These are phyloP conservation scores for Aristolochia californica DNA, from an alignment of 164 flowering plant species.

Conservation along the genomic window DNA sequence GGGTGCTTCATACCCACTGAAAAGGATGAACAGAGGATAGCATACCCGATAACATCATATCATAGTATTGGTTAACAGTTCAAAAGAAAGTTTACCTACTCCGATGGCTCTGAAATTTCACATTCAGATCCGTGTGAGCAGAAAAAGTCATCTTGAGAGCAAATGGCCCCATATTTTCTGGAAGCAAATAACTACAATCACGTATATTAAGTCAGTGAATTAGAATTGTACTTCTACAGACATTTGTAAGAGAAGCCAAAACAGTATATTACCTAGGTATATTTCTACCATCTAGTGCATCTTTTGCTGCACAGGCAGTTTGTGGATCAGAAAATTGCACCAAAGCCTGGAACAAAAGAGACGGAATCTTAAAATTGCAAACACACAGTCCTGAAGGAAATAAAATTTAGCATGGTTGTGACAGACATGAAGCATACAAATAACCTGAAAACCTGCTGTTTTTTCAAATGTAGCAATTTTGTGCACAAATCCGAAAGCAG, in stretches of 20 bases:
- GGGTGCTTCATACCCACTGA: too few relatives aligned
- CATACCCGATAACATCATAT: too few relatives aligned
- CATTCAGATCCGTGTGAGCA: constrained; percentile 86
- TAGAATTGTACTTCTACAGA: too few relatives aligned
- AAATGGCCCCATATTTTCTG: constrained; percentile 64
- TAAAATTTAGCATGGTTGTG: not conserved
- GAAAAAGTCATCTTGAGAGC: constrained; percentile 73
- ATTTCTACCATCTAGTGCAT: constrained; percentile 84
- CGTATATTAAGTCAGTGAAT: too few relatives aligned
- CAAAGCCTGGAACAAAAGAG: constrained; percentile 48
- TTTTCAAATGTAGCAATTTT: constrained; percentile 98
- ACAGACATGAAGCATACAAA: not conserved
- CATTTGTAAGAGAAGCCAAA: too few relatives aligned
- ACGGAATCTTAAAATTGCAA: not conserved
- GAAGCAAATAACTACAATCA: constrained; percentile 69
- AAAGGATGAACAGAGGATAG: too few relatives aligned
- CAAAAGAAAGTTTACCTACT: constrained; percentile 50
- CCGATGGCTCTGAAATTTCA: constrained; percentile 88
- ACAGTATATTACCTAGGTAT: constrained; percentile 64
- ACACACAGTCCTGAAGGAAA: not conserved
- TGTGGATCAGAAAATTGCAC: constrained; percentile 83
- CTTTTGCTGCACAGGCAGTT: constrained; percentile 81
- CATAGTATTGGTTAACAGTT: too few relatives aligned
- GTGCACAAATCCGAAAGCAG: constrained; percentile 95
- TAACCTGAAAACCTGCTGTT: constrained; percentile 96